A percentile compares a stretch with the other conserved stretches of the same genome.
These are phyloP conservation scores for Alternaria brassicicola DNA, from an alignment of 2,329 filamentous ascomycete species.

Conservation along the genomic window DNA sequence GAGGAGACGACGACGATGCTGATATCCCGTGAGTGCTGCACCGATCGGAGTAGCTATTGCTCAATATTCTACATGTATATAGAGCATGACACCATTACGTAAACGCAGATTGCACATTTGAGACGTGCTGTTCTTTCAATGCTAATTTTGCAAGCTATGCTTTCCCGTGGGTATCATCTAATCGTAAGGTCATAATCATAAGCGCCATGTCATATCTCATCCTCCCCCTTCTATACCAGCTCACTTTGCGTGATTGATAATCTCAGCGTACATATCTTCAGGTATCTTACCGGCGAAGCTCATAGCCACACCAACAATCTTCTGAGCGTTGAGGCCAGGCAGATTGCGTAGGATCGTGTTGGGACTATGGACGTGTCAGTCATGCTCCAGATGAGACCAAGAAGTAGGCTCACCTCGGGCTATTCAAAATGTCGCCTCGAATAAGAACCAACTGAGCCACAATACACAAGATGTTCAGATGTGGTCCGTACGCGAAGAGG, in stretches of 20 bases:
- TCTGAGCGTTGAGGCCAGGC: constrained; percentile 79
- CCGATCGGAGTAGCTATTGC: not conserved
- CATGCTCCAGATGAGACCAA: not conserved
- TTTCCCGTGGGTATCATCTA: constrained; percentile 9
- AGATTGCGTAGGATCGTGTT: constrained; percentile 91
- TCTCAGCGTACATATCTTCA: constrained; percentile 85
- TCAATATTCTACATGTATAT: not conserved
- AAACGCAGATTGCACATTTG: too few species aligned
- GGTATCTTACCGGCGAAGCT: constrained; percentile 89
- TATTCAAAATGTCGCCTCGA: constrained; percentile 80
- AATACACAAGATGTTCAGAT: constrained; percentile 94
- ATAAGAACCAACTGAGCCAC: constrained; percentile 93
- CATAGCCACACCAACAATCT: constrained; percentile 83
- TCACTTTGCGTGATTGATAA: constrained; percentile 83
- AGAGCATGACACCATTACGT: not conserved
- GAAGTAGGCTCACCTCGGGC: constrained; percentile 69
- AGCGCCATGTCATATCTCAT: constrained; percentile 1
- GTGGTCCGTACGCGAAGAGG: constrained; percentile 91
- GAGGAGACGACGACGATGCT: constrained; percentile 59
- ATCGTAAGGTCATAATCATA: constrained; percentile 15
- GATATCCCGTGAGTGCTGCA: constrained; percentile 37
- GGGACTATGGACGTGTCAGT: constrained; percentile 65
- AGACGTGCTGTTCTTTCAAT: not conserved
- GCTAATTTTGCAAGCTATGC: not conserved
- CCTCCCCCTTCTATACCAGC: not conserved